Percentiles rank a stretch among this genome's conserved stretches.
These are phyloP conservation scores for Colletotrichum orchidophilum DNA, from an alignment of 2,329 filamentous ascomycete species.

Conservation along the genomic window DNA sequence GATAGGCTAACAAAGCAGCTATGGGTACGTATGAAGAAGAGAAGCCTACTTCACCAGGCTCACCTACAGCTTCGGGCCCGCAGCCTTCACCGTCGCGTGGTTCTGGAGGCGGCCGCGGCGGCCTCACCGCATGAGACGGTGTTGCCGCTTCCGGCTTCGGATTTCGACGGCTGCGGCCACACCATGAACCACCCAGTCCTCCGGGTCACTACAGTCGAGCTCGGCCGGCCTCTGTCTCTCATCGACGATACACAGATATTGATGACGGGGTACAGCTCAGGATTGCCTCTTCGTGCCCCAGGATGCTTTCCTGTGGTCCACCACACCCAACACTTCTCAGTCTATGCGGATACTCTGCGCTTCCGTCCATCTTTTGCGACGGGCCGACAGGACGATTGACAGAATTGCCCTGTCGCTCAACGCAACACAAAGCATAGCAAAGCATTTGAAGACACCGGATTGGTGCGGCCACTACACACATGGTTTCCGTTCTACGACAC, in stretches of 20 bases:
- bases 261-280: neutral
- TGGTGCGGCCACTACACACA: neutral
- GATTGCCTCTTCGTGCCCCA: neutral
- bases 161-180: conserved; percentile 13
- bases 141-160: neutral
- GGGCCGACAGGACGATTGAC: neutral
- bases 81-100: conserved; percentile 13
- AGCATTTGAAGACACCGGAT: neutral
- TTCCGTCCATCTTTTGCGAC: neutral
- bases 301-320: neutral
- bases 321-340: neutral
- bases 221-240: neutral
- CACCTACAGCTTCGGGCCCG: conserved; percentile 5
- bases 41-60: neutral
- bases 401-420: conserved; percentile 20
- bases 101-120: conserved; percentile 5
- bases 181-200: neutral
- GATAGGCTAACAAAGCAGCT: conserved; percentile 7
- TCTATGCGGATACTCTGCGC: neutral
- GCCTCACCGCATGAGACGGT: conserved; percentile 5
- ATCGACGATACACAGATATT: neutral
- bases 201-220: neutral
- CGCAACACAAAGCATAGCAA: conserved; percentile 26
- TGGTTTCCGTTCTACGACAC: neutral
- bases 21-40: neutral